phyloP scores from a whole-genome alignment of 2,329 filamentous ascomycete species.

The Ophiostoma triangulosporum region DNA sequence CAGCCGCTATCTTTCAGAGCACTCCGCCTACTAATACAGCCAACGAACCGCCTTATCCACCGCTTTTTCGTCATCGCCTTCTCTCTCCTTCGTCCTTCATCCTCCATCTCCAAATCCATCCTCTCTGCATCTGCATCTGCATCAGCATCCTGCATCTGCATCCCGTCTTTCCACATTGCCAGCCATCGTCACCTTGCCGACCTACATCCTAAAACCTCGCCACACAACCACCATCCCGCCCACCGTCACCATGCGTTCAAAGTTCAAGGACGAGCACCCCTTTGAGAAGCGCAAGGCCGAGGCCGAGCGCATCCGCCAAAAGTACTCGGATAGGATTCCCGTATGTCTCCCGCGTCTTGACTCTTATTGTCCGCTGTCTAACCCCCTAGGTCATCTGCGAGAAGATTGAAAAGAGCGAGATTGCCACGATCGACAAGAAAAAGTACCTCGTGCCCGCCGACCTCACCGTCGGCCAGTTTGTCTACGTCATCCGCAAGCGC shows the following conservation, averaged over 20 bases:
- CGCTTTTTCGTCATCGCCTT: neutral
- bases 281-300: constrained; percentile 99
- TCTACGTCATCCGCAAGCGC: constrained; percentile 99
- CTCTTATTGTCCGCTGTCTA: neutral
- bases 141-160: neutral
- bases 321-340: constrained; percentile 96
- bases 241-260: constrained; percentile 73
- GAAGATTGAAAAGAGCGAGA: constrained; percentile 98
- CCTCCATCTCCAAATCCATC: neutral
- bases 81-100: neutral
- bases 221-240: constrained; percentile 1
- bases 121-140: neutral
- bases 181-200: neutral
- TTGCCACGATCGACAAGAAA: constrained; percentile 99
- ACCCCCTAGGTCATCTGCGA: constrained; percentile 81
- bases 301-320: constrained; percentile 97
- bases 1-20: neutral
- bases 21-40: neutral
- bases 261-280: constrained; percentile 99
- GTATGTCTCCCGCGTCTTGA: constrained; percentile 46
- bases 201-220: neutral
- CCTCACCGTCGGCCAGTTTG: constrained; percentile 92
- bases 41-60: neutral
- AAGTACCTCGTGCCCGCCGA: constrained; percentile 98
- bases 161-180: neutral